These are phyloP conservation scores for Phaeosphaeriaceae sp. DNA, from an alignment of 2,329 filamentous ascomycete species.

Conservation along the genomic window DNA sequence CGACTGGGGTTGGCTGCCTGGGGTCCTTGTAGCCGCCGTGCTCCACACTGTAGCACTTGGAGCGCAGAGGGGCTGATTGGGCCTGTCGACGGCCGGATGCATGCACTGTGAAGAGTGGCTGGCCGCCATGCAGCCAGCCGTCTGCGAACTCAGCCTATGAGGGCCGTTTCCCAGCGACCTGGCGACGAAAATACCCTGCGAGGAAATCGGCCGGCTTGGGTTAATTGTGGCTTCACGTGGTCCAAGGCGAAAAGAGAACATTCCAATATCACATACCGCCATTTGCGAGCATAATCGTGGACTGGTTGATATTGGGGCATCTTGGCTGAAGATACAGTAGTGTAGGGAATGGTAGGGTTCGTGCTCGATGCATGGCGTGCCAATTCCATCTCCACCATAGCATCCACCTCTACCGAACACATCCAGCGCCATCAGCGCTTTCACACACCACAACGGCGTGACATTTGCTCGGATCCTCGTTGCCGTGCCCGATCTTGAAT, in stretches of 20 bases:
- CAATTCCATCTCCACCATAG: too few relatives aligned
- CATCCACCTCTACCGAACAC: too few relatives aligned
- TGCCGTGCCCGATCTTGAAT: conserved; percentile 8
- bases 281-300: conserved; percentile 2
- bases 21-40: conserved; percentile 34
- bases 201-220: conserved; percentile 11
- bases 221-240: conserved; percentile 28
- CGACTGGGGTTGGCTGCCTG: conserved; percentile 17
- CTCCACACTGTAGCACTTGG: conserved; percentile 15
- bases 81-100: background rate
- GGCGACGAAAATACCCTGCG: conserved; percentile 16
- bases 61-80: conserved; percentile 22
- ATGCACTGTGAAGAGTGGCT: conserved; percentile 17
- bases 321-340: background rate
- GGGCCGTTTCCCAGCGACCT: conserved; percentile 15
- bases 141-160: conserved; percentile 22
- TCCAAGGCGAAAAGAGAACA: conserved; percentile 8
- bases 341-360: too few relatives aligned
- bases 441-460: background rate
- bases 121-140: conserved; percentile 27
- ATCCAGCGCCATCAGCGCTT: background rate
- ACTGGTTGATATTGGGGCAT: background rate
- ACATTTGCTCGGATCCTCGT: conserved; percentile 1
- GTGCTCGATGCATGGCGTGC: too few relatives aligned
- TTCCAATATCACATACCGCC: conserved; percentile 18